Percentiles rank a stretch among this genome's conserved stretches.
These are phyloP conservation scores for Trebouxia sp. DNA, from an alignment of 139 green algal genomes.

Conservation along the genomic window DNA sequence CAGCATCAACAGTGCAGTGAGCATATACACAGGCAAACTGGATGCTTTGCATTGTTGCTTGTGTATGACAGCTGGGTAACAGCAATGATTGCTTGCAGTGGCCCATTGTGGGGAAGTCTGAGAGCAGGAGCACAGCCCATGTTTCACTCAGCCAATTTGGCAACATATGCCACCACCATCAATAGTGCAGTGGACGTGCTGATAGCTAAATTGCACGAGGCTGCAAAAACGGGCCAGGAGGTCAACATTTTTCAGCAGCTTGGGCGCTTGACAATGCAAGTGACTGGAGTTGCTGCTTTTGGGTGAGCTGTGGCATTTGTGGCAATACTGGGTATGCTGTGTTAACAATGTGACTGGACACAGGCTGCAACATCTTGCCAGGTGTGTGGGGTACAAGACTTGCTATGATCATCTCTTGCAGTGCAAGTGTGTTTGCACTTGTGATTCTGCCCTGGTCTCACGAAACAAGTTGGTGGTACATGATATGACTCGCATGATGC, in stretches of 20 bases:
- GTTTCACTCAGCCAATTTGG: conserved; percentile 37
- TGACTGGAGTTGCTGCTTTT: conserved; percentile 60
- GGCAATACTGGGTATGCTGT: too few relatives aligned
- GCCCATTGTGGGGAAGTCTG: conserved; percentile 33
- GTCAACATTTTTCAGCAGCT: conserved; percentile 35
- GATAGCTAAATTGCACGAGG: not conserved
- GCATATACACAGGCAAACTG: too few relatives aligned
- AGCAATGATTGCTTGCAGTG: not conserved
- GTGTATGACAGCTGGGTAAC: not conserved
- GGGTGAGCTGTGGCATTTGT: too few relatives aligned
- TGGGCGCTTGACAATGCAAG: conserved; percentile 40
- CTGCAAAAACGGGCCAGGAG: not conserved
- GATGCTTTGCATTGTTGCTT: not conserved
- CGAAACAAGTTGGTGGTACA: too few relatives aligned
- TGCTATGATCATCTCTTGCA: too few relatives aligned
- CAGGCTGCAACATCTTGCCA: too few relatives aligned
- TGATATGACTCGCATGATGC: too few relatives aligned
- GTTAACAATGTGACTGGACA: too few relatives aligned
- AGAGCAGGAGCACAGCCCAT: conserved; percentile 39
- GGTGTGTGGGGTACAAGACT: too few relatives aligned
- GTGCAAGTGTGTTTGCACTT: too few relatives aligned
- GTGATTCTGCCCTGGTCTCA: too few relatives aligned
- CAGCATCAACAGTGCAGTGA: too few relatives aligned
- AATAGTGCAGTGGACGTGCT: conserved; percentile 22
- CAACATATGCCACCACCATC: conserved; percentile 31